A percentile compares a stretch with the other conserved stretches of the same genome.
Conservation (phyloP, 73 alveolate genomes). For the Tetrahymena elliotti region DNA sequence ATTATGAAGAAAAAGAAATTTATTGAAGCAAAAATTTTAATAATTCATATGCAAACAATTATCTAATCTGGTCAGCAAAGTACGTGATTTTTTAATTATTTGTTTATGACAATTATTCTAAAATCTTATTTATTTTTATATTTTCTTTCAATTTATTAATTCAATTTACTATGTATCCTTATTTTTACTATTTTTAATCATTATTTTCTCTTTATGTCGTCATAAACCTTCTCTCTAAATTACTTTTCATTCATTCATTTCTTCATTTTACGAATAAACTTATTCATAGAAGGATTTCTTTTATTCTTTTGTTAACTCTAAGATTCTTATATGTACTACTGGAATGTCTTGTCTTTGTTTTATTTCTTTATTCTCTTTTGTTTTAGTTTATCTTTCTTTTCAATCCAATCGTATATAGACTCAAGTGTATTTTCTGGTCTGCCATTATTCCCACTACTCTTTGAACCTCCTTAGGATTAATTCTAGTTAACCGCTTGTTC, state of each 20-base stretch:
- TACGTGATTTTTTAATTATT: not conserved
- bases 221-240: not conserved
- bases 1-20: not conserved
- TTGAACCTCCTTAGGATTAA: not conserved
- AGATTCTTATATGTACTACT: not conserved
- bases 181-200: not conserved
- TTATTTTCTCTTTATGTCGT: not conserved
- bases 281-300: not conserved
- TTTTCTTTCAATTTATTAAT: not conserved
- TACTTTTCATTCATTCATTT: not conserved
- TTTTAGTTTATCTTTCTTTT: not conserved
- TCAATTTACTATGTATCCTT: not conserved
- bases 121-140: not conserved
- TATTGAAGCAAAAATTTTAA: not conserved
- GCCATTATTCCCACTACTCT: not conserved
- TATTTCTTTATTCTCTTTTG: not conserved
- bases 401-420: not conserved
- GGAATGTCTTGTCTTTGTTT: not conserved
- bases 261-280: not conserved
- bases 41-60: not conserved
- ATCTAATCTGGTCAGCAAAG: not conserved
- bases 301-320: not conserved
- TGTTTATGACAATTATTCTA: not conserved
- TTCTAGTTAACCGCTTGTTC: not conserved
- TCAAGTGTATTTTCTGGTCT: not conserved